Conservation (phyloP, 495 filamentous ascomycete genomes). For the Neurospora cerealis region DNA sequence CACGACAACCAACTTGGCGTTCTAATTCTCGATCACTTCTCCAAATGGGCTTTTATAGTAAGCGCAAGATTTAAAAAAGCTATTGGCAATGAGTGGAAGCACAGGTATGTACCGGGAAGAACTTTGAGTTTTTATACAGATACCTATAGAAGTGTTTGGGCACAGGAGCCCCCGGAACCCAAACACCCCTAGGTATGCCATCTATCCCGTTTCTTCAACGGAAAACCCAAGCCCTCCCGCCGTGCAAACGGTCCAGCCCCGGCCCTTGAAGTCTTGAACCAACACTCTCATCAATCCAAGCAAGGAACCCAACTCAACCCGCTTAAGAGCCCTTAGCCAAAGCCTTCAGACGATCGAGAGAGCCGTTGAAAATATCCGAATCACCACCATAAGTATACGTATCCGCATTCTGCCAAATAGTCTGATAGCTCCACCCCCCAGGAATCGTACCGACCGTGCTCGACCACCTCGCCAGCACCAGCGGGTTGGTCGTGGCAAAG, state of each 20-base stretch:
- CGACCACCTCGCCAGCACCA: constrained; percentile 48
- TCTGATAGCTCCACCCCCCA: constrained; percentile 49
- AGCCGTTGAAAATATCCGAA: constrained; percentile 42
- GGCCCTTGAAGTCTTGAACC: no score
- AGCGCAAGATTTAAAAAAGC: no score
- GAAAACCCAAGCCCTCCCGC: not conserved
- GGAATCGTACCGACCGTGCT: constrained; percentile 42
- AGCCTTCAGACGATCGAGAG: not conserved
- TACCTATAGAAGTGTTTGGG: not conserved
- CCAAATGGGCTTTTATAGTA: no score
- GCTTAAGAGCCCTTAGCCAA: not conserved
- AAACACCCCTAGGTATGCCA: not conserved
- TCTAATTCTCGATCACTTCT: not conserved
- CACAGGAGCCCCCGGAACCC: not conserved
- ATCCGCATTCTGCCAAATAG: constrained; percentile 50
- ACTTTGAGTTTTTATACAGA: not conserved
- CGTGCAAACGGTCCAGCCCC: not conserved
- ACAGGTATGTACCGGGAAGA: not conserved
- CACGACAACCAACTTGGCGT: not conserved
- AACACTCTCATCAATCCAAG: no score
- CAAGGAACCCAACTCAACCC: not conserved
- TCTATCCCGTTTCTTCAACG: not conserved
- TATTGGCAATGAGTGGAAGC: not conserved
- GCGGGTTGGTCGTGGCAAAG: constrained; percentile 42
- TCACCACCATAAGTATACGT: constrained; percentile 40